These are phyloP conservation scores for Hypoxylon sp. DNA, from an alignment of 2,329 filamentous ascomycete genomes.

Conservation along the genomic window DNA sequence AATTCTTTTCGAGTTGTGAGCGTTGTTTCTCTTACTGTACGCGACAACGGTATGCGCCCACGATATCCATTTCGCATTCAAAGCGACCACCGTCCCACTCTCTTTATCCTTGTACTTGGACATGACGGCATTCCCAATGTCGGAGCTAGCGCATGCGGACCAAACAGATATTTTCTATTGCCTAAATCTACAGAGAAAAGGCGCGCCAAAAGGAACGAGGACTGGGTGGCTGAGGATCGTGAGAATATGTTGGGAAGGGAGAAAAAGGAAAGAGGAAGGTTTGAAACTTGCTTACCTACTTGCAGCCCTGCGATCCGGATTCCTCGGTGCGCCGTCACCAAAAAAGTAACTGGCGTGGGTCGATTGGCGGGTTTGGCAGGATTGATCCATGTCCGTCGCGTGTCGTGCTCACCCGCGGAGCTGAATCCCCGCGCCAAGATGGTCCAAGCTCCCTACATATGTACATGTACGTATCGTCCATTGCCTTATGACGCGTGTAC, in stretches of 20 bases:
- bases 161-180: constrained; percentile 4
- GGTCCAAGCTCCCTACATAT: constrained; percentile 7
- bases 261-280: constrained; percentile 3
- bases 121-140: constrained; percentile 38
- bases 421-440: constrained; percentile 10
- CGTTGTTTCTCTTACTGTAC: constrained; percentile 70
- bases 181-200: constrained; percentile 7
- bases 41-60: constrained; percentile 87
- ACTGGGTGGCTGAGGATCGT: constrained; percentile 1
- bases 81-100: constrained; percentile 68
- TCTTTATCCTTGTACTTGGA: constrained; percentile 73
- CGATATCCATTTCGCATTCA: constrained; percentile 92
- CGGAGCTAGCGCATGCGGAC: constrained; percentile 7
- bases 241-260: background rate
- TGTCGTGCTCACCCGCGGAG: constrained; percentile 17
- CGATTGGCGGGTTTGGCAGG: constrained; percentile 19
- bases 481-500: too few relatives aligned
- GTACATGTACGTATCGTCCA: background rate
- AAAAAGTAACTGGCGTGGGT: constrained; percentile 24
- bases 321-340: constrained; percentile 21
- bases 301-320: constrained; percentile 20
- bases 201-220: constrained; percentile 3
- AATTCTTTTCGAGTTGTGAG: background rate
- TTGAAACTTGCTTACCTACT: constrained; percentile 17
- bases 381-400: constrained; percentile 34